phyloP scores from a whole-genome alignment of 345 rosid species.

The Eucalyptus microcorys region DNA sequence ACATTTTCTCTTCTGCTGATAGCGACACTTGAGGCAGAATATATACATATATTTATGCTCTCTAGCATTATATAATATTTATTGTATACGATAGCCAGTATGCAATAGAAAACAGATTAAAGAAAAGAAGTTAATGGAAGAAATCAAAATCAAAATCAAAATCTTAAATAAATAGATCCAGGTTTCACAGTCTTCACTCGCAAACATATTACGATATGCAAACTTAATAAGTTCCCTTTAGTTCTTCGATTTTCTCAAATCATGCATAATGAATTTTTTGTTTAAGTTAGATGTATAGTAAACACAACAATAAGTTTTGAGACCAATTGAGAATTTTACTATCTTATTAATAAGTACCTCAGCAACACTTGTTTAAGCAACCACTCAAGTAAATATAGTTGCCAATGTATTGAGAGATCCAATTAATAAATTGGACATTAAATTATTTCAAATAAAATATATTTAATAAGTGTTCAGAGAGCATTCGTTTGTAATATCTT shows the following conservation, averaged over 20 bases:
- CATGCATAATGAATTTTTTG: not conserved
- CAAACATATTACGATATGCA: not conserved
- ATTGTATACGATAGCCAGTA: not conserved
- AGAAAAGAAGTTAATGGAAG: not conserved
- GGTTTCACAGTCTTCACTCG: not conserved
- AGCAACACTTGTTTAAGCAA: not conserved
- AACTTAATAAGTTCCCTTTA: not conserved
- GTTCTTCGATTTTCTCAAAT: not conserved
- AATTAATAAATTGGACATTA: too few species aligned
- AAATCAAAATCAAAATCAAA: too few species aligned
- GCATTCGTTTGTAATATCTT: too few species aligned
- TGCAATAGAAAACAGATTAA: not conserved
- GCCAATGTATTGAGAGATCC: not conserved
- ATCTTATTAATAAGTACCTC: not conserved
- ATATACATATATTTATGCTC: too few species aligned
- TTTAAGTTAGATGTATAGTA: not conserved
- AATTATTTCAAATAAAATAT: too few species aligned
- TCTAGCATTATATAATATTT: too few species aligned
- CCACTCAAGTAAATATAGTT: not conserved
- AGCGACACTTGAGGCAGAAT: too few species aligned
- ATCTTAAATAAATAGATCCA: not conserved
- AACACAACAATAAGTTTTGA: not conserved
- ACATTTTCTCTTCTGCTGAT: too few species aligned
- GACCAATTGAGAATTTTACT: accelerated
- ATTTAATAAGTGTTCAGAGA: too few species aligned